These are phyloP conservation scores for Suillus discolor DNA, from an alignment of 768 basidiomycete genomes.

Conservation along the genomic window DNA sequence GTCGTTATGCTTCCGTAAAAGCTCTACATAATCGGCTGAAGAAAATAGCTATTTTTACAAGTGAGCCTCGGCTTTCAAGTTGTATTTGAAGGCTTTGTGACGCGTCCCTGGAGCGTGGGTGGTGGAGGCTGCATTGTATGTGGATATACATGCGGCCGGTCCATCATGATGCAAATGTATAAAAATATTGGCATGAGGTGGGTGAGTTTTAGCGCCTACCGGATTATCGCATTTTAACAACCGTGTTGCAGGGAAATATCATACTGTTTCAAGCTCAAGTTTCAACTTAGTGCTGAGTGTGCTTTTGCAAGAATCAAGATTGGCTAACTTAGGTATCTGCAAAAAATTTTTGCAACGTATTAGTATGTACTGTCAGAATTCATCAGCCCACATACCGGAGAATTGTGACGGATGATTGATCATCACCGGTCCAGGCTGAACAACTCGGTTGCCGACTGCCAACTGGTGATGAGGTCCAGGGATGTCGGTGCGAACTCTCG, in stretches of 20 bases:
- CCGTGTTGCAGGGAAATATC: background rate
- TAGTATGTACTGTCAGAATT: background rate
- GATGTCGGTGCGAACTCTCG: background rate
- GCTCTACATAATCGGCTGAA: background rate
- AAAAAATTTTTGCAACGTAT: background rate
- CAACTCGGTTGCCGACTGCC: background rate
- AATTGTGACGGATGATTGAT: background rate
- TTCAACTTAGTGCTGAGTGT: background rate
- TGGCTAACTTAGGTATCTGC: no score
- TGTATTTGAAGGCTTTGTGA: background rate
- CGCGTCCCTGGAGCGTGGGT: background rate
- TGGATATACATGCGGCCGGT: background rate
- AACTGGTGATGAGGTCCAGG: background rate
- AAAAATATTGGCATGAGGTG: background rate
- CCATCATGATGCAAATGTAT: background rate
- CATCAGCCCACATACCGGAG: background rate
- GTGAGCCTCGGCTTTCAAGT: no score
- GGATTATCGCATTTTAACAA: no score
- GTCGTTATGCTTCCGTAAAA: background rate
- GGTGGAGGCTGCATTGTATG: background rate
- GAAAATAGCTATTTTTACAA: background rate
- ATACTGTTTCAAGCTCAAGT: background rate
- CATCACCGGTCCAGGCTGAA: background rate
- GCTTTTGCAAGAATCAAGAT: background rate
- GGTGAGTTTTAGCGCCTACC: background rate